These are phyloP conservation scores for Paspalum notatum DNA, from an alignment of 176 grass and related monocot species.

Conservation along the genomic window DNA sequence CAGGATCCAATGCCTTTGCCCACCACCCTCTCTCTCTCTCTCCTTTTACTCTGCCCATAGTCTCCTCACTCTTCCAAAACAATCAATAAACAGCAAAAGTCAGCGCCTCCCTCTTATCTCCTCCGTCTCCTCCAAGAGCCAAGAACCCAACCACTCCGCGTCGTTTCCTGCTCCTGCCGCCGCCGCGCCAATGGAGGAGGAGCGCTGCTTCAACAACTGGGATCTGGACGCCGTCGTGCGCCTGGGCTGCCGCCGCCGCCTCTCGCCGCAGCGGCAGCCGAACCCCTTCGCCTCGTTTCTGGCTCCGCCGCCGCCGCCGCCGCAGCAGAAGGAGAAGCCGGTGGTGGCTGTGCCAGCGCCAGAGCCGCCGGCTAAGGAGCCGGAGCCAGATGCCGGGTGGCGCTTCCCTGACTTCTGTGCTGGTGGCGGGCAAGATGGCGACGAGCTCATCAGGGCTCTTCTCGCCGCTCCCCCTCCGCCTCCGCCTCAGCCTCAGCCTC, in stretches of 20 bases:
- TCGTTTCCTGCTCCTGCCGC: background rate
- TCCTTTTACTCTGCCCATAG: conserved; percentile 34
- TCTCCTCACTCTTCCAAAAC: conserved; percentile 35
- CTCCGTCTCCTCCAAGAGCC: background rate
- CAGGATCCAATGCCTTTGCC: conserved; percentile 57
- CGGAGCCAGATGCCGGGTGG: conserved; percentile 22
- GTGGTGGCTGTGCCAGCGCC: background rate
- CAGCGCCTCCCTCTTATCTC: conserved; percentile 67
- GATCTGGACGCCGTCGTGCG: conserved; percentile 80
- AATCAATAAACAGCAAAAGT: conserved; percentile 60
- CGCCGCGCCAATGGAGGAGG: conserved; percentile 41
- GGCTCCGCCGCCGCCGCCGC: background rate
- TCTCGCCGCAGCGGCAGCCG: background rate
- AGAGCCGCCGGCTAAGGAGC: background rate
- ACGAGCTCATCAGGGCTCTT: conserved; percentile 68
- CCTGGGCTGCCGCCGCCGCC: conserved; percentile 36
- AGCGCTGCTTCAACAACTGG: conserved; percentile 67
- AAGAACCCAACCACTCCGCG: conserved; percentile 32
- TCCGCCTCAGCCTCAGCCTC: background rate
- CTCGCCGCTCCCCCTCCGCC: conserved; percentile 29
- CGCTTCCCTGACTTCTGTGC: conserved; percentile 34
- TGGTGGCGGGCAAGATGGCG: conserved; percentile 44
- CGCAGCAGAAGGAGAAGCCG: background rate
- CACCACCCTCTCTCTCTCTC: conserved; percentile 37
- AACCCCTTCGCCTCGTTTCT: conserved; percentile 28